These are phyloP conservation scores for Plantago major DNA, from an alignment of 257 asterid genomes.

Conservation along the genomic window DNA sequence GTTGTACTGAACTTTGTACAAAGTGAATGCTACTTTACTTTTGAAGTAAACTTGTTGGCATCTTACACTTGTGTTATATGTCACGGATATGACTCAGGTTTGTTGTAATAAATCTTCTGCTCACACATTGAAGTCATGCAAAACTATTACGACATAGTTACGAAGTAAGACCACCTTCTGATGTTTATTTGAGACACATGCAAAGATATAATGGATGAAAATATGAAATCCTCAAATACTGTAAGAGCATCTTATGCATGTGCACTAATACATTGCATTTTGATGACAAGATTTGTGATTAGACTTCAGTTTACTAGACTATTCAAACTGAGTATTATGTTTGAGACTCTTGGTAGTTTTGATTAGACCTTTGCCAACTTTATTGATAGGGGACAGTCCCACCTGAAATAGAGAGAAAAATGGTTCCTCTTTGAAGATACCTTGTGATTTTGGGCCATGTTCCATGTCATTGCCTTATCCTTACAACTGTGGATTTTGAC, in stretches of 20 bases:
- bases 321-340: neutral
- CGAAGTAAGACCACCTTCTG: too few relatives aligned
- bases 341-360: conserved; percentile 10
- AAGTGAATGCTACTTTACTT: neutral
- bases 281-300: conserved; percentile 6
- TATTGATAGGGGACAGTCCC: conserved; percentile 26
- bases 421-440: conserved; percentile 17
- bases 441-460: conserved; percentile 14
- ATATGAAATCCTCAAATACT: too few relatives aligned
- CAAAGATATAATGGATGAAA: too few relatives aligned
- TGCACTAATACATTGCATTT: too few relatives aligned
- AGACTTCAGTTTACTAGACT: neutral
- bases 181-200: too few relatives aligned
- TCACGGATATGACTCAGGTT: neutral
- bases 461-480: conserved; percentile 30
- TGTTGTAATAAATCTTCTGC: conserved; percentile 3
- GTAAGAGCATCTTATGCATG: too few relatives aligned
- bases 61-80: neutral
- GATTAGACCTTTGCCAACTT: conserved; percentile 30
- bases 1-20: conserved; percentile 2
- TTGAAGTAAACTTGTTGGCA: neutral
- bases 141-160: too few relatives aligned
- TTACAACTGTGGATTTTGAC: conserved; percentile 24
- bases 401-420: conserved; percentile 27
- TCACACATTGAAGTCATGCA: neutral